phyloP scores from a whole-genome alignment of 345 rosid species.

The Raphanus sativus region DNA sequence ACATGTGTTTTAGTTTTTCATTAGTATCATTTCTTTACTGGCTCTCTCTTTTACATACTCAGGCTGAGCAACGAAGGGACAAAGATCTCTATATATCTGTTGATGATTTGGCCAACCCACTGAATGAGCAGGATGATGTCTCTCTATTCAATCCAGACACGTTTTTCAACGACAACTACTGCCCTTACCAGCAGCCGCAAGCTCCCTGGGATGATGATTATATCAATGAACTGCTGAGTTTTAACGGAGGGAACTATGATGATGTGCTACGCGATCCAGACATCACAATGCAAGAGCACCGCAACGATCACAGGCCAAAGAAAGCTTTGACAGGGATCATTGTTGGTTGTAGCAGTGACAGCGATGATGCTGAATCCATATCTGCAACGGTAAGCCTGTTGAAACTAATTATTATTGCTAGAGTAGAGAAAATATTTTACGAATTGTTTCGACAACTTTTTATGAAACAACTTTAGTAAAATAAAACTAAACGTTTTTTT shows the following conservation, averaged over 20 bases:
- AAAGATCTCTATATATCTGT: neutral
- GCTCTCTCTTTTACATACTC: neutral
- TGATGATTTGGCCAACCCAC: slow-evolving; percentile 7
- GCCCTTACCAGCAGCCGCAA: neutral
- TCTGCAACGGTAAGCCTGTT: slow-evolving; percentile 12
- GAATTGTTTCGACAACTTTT: too few species aligned
- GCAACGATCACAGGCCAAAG: slow-evolving; percentile 24
- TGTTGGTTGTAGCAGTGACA: slow-evolving; percentile 8
- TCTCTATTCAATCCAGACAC: neutral
- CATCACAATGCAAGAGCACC: neutral
- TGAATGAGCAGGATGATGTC: neutral
- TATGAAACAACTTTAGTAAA: too few species aligned
- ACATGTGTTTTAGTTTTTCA: neutral
- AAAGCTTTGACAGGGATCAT: slow-evolving; percentile 19
- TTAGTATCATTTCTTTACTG: neutral
- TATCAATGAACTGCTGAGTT: neutral
- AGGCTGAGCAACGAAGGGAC: slow-evolving; percentile 14
- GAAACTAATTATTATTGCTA: neutral
- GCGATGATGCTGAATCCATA: slow-evolving; percentile 27
- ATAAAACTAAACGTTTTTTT: too few species aligned
- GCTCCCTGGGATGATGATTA: slow-evolving; percentile 3
- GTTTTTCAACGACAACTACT: neutral
- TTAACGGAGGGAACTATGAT: neutral
- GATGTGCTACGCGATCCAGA: neutral
- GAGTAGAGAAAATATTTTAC: too few species aligned